Evolutionary conservation across 2,329 filamentous ascomycete species (phyloP), one percentile per base, ranked within the genome.

Genomic region (Fusarium sp.): DNA sequence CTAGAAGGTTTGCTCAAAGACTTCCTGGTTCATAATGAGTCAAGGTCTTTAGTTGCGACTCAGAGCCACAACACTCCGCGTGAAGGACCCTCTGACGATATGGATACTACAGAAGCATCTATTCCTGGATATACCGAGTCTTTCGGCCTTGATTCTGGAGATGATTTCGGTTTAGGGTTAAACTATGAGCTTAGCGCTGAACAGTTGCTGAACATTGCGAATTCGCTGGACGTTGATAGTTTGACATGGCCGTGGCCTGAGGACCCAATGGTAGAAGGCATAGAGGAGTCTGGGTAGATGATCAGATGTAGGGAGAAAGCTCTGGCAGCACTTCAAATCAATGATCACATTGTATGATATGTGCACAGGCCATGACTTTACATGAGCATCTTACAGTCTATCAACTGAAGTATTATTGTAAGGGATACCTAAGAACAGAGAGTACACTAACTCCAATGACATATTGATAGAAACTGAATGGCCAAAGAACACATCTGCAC

Each of bases 161-260:
- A 70, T 8, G 67, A 68, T 1, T 54, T 68, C 22, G 63, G 63
- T 3, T 10, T 57, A n/a, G 54, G 56, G 2, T 13, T 73, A 13
- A 71, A 64, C 30, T 70, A 71, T 34, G 71, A 69, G 13, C 71
- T 73, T 4, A 67, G 57, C 48, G 68, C 71, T 4, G 71, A 73
- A 20, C 71, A 73, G 30, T 25, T 73, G 13, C 47, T 73, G 34
- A 57, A 72, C 6, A 47, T 73, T 20, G 71, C 71, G 3, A 67
- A 73, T 44, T 70, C 68, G 1, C 25, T 73, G 12, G 68, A 73
- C 29, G 37, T 73, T n/a, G 68, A 73, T 12, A 73, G 68, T 12
- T 53, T 73, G 57, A 57, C 57, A 3, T 73, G 71, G 71, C 70
- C 71, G 7, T 61, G 71, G 53, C 68, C 71, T 4, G 53, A 61